Percentiles rank a stretch among this genome's conserved stretches.
These are phyloP conservation scores for Euphrasia confusa DNA, from an alignment of 257 asterid genomes.

Conservation along the genomic window DNA sequence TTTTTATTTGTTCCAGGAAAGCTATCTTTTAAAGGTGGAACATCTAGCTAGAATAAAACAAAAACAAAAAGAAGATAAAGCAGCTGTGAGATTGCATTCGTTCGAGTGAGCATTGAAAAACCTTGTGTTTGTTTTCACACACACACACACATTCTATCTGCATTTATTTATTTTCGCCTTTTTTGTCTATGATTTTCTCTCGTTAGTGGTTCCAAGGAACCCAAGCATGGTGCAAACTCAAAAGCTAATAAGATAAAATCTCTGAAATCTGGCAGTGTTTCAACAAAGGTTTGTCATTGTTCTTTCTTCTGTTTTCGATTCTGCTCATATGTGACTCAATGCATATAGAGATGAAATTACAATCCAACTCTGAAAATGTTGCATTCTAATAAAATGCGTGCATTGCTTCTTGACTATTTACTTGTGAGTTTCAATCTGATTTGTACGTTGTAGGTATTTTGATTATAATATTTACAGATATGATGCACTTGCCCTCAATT, in stretches of 20 bases:
- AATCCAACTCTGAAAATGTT: background rate
- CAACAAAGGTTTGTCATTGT: slow-evolving; percentile 47
- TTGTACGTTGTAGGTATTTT: slow-evolving; percentile 4
- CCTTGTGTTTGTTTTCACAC: slow-evolving; percentile 2
- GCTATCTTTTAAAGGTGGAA: slow-evolving; percentile 68
- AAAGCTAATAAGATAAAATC: slow-evolving; percentile 44
- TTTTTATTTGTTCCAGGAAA: slow-evolving; percentile 45
- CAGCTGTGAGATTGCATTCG: slow-evolving; percentile 70
- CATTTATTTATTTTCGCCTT: slow-evolving; percentile 3
- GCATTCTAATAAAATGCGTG: slow-evolving; percentile 9
- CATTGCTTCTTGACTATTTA: slow-evolving; percentile 2
- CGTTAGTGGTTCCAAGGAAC: slow-evolving; percentile 52
- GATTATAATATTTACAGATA: background rate
- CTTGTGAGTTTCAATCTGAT: background rate
- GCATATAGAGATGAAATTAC: slow-evolving; percentile 10
- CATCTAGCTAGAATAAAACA: slow-evolving; percentile 72
- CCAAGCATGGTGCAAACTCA: slow-evolving; percentile 29
- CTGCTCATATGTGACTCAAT: background rate
- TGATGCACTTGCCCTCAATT: background rate
- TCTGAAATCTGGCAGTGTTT: slow-evolving; percentile 55
- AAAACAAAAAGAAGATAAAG: slow-evolving; percentile 75
- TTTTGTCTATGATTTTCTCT: slow-evolving; percentile 18
- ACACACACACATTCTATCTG: slow-evolving; percentile 11
- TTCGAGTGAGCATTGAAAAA: slow-evolving; percentile 50
- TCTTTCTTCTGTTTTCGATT: slow-evolving; percentile 11